Evolutionary conservation across 106 monocot genomes (phyloP), one percentile per base, ranked within the genome.

Genomic region (Hemerocallis citrina): DNA sequence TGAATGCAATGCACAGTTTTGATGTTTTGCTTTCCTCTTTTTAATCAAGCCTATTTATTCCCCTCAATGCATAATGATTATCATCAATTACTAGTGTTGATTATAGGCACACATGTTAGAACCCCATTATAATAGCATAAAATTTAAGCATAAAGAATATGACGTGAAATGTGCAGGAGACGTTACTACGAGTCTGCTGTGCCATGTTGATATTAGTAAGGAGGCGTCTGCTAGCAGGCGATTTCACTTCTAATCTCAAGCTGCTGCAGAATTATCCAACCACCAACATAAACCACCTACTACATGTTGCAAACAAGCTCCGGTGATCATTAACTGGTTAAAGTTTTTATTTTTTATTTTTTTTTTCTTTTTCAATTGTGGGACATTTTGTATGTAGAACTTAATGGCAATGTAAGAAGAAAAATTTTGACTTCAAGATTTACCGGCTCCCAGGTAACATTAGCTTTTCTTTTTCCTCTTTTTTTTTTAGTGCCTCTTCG

Each of bases 141-240:
- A 51, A 28, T n/a, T n/a, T n/a, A n/a, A n/a, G n/a, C n/a, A n/a
- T n/a, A 51, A 28, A 9, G 2, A 20, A 4, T 19, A 28, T 7
- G 51, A 28, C 12, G 10, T 51, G 12, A 28, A 34, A 7, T 47
- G n/a, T 47, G 20, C 38, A 70, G 70, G 70, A 70, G 22, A 70
- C 70, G 15, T 31, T 70, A 28, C 35, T 70, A 11, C 39, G 70
- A 60, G 62, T 70, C 27, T 70, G 70, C 42, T 70, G 70, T 34
- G 70, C 70, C n/a, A 70, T 70, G 70, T 54, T 70, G 49, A 70
- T 70, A 41, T 62, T 70, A 0, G 70, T 70, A n/a, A 49, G 70
- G 16, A 34, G 52, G 14, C 60, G 70, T 21, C 70, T 70, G 22
- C 22, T 70, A 15, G 70, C 70, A 35, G 70, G 70, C 5, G 70